A percentile compares a stretch with the other conserved stretches of the same genome.
phyloP scores from a whole-genome alignment of 495 filamentous ascomycete genomes.

The Cercophora newfieldiana region DNA sequence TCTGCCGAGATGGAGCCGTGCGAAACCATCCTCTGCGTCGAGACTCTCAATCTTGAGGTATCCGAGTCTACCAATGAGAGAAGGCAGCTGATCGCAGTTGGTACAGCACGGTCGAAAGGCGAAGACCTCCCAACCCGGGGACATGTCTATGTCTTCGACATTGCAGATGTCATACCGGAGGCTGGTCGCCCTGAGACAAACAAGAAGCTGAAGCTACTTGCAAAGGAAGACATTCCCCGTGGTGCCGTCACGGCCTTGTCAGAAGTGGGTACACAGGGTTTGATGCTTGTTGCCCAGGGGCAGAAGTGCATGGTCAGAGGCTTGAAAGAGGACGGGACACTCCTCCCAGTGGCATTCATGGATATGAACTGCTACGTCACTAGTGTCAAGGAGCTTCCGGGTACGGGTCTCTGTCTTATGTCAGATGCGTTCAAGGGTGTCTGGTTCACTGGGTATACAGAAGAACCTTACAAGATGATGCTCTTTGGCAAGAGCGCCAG shows the following conservation, averaged over 20 bases:
- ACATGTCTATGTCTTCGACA: conserved; percentile 86
- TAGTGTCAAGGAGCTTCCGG: conserved; percentile 73
- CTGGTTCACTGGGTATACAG: conserved; percentile 92
- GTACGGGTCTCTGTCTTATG: conserved; percentile 80
- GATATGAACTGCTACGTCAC: conserved; percentile 94
- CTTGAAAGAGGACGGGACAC: conserved; percentile 87
- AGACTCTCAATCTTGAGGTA: conserved; percentile 81
- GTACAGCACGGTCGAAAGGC: conserved; percentile 78
- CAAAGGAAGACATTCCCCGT: conserved; percentile 81
- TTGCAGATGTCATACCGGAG: conserved; percentile 87
- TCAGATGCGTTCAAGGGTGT: conserved; percentile 89
- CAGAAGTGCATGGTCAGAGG: conserved; percentile 97
- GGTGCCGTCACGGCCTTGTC: conserved; percentile 90
- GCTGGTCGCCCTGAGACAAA: conserved; percentile 82
- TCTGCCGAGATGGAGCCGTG: conserved; percentile 66
- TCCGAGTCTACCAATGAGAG: conserved; percentile 88
- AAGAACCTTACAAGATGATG: conserved; percentile 93
- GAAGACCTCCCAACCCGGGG: conserved; percentile 86
- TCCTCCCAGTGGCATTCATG: conserved; percentile 95
- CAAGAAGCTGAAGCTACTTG: conserved; percentile 78
- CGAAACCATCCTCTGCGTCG: conserved; percentile 77
- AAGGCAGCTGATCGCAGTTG: conserved; percentile 76
- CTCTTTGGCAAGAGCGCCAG: conserved; percentile 84
- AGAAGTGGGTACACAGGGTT: conserved; percentile 86
- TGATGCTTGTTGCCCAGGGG: conserved; percentile 87